phyloP scores from a whole-genome alignment of 805 yeast species.

The Isabelozyma heimii region DNA sequence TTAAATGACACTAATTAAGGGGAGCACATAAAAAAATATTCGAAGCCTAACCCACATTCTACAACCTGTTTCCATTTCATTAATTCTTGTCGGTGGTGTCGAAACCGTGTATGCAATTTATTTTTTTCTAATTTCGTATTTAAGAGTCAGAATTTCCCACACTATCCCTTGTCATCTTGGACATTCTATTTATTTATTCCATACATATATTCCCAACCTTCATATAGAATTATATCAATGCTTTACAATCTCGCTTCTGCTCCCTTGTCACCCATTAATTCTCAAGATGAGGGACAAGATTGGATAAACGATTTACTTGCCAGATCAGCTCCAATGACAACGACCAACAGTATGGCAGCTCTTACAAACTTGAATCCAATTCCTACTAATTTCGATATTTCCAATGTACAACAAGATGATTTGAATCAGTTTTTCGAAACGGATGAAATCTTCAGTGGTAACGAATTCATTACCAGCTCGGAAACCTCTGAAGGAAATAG shows the following conservation, averaged over 20 bases:
- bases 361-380: constrained; percentile 1
- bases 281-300: constrained; percentile 7
- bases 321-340: constrained; percentile 16
- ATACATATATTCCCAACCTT: too few relatives aligned
- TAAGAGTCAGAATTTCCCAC: neutral
- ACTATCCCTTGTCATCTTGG: neutral
- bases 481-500: constrained; percentile 7
- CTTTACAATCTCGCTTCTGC: constrained; percentile 1
- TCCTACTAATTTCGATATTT: neutral
- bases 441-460: constrained; percentile 8
- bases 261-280: constrained; percentile 7
- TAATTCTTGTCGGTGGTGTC: neutral
- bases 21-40: neutral
- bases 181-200: neutral
- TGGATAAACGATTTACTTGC: constrained; percentile 17
- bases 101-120: neutral
- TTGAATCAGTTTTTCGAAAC: neutral
- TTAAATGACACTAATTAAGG: neutral
- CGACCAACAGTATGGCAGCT: constrained; percentile 10
- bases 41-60: neutral
- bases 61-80: neutral
- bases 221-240: neutral
- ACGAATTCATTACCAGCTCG: constrained; percentile 7
- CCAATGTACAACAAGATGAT: neutral
- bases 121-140: neutral